Evolutionary conservation across 1,139 yeast species (phyloP).

Genomic region (Sugiyamaella xylanicola): DNA sequence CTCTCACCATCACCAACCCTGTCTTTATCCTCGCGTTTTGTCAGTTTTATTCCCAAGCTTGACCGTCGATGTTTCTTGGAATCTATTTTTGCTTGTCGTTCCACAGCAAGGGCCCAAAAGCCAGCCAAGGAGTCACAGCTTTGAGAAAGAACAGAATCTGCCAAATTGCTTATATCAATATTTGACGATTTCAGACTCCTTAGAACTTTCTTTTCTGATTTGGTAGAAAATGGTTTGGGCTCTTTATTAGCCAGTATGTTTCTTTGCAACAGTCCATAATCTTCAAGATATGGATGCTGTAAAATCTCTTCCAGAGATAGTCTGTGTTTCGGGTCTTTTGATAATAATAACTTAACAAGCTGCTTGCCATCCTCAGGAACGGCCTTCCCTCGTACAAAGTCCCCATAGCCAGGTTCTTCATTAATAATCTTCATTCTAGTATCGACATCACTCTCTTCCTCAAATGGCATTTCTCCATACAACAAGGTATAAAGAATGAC

Average conservation of each 20-base stretch:
- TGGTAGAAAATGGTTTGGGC: constrained; percentile 55
- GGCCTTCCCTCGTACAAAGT: constrained; percentile 34
- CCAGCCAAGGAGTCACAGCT: constrained; percentile 84
- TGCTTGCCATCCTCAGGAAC: constrained; percentile 53
- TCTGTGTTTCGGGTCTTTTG: constrained; percentile 66
- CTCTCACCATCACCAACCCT: constrained; percentile 22
- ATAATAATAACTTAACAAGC: constrained; percentile 57
- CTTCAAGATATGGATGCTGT: constrained; percentile 61
- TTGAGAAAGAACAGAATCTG: constrained; percentile 59
- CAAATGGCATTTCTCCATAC: constrained; percentile 90
- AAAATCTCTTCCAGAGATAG: constrained; percentile 66
- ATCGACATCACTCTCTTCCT: constrained; percentile 68
- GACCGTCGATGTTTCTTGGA: constrained; percentile 28
- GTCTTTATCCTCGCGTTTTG: constrained; percentile 22
- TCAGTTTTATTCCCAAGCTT: constrained; percentile 27
- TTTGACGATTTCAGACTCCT: constrained; percentile 67
- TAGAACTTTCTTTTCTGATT: constrained; percentile 64
- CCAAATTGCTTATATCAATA: constrained; percentile 64
- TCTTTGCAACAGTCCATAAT: constrained; percentile 49
- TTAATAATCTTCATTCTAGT: constrained; percentile 64
- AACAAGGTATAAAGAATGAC: constrained; percentile 87
- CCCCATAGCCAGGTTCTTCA: constrained; percentile 61
- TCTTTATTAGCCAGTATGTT: constrained; percentile 45
- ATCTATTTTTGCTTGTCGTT: constrained; percentile 58
- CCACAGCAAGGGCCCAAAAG: constrained; percentile 73